These are phyloP conservation scores for Picochlorum sp. DNA, from an alignment of 139 green algal species.

Conservation along the genomic window DNA sequence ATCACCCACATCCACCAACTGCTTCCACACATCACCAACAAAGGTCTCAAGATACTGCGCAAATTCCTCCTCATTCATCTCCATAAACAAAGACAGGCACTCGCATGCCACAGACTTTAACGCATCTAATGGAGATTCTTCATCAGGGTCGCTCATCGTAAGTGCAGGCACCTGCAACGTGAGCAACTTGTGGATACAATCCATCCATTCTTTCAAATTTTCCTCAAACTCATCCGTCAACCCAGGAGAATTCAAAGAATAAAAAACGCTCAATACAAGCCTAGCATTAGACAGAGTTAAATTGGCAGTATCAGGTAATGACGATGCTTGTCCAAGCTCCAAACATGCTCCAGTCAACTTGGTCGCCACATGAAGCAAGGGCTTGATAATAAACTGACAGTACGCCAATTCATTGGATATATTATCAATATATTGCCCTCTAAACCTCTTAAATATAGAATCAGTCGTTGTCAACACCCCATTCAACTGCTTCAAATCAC, in stretches of 20 bases:
- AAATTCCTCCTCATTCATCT: constrained; percentile 97
- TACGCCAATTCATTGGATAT: constrained; percentile 63
- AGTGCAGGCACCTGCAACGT: constrained; percentile 48
- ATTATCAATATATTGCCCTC: constrained; percentile 56
- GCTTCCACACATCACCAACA: constrained; percentile 75
- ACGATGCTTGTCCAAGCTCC: not conserved
- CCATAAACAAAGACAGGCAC: constrained; percentile 77
- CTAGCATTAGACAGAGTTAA: constrained; percentile 54
- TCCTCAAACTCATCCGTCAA: constrained; percentile 89
- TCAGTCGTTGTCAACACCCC: constrained; percentile 87
- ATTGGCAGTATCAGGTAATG: constrained; percentile 5
- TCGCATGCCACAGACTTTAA: constrained; percentile 63
- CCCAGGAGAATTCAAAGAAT: constrained; percentile 84
- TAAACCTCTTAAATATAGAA: constrained; percentile 93
- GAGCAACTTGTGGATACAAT: constrained; percentile 69
- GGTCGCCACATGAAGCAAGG: constrained; percentile 40
- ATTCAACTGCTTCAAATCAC: constrained; percentile 51
- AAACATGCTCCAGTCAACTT: constrained; percentile 8
- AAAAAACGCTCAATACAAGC: constrained; percentile 79
- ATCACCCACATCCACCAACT: constrained; percentile 63
- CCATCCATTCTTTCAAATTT: constrained; percentile 86
- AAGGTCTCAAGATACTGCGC: constrained; percentile 60
- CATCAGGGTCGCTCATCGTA: constrained; percentile 53
- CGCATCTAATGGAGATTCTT: constrained; percentile 53
- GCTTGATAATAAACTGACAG: constrained; percentile 66